Evolutionary conservation across 1,284 basidiomycete species (phyloP).

Genomic region (Boletellus sp.): DNA sequence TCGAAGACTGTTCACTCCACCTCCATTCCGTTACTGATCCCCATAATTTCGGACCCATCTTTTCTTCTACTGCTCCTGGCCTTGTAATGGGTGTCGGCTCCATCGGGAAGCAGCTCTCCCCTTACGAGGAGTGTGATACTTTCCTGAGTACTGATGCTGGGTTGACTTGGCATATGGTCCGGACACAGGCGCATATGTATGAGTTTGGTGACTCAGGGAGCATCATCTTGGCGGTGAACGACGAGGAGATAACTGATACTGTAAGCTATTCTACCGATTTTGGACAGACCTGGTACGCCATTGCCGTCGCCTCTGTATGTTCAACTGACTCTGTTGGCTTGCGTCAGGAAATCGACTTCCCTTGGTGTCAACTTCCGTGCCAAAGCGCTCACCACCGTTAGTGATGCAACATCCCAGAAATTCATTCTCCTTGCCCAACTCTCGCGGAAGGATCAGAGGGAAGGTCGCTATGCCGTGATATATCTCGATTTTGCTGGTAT

Average conservation of each 20-base stretch:
- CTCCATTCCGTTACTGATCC: conserved; percentile 88
- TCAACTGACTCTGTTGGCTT: conserved; percentile 48
- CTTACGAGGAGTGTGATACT: conserved; percentile 91
- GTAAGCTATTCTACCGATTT: conserved; percentile 85
- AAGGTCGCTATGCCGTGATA: conserved; percentile 64
- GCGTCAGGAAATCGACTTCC: conserved; percentile 62
- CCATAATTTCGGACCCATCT: conserved; percentile 91
- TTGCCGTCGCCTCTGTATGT: not conserved
- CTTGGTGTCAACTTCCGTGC: conserved; percentile 76
- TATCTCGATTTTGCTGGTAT: conserved; percentile 83
- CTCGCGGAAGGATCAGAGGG: conserved; percentile 57
- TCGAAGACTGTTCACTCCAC: conserved; percentile 76
- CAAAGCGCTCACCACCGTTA: conserved; percentile 76
- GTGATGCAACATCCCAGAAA: conserved; percentile 92
- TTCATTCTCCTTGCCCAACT: conserved; percentile 83
- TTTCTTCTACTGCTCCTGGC: conserved; percentile 92
- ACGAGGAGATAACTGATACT: conserved; percentile 77
- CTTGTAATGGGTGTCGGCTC: conserved; percentile 94
- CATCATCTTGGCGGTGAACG: conserved; percentile 81
- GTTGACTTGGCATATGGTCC: conserved; percentile 79
- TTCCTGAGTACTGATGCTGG: conserved; percentile 92
- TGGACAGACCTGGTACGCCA: conserved; percentile 76
- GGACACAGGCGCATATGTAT: conserved; percentile 83
- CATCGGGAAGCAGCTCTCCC: conserved; percentile 66
- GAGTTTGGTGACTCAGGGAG: conserved; percentile 93